Evolutionary conservation across 108 stramenopile species (phyloP), one percentile per base, ranked within the genome.

Genomic region (Skeletonema menzelii): DNA sequence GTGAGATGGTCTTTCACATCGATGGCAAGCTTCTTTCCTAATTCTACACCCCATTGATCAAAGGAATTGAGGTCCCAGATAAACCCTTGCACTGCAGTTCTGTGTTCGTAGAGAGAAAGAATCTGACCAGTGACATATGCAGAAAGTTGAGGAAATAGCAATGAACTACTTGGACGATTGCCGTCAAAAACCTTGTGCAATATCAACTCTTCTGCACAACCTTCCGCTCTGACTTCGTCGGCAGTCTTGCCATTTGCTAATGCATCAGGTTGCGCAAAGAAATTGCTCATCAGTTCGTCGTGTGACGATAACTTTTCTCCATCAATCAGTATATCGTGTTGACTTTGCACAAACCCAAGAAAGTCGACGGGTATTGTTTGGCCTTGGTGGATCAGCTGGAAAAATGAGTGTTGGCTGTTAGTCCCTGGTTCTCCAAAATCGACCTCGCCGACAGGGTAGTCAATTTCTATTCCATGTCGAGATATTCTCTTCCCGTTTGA

Each of bases 21-120:
- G 46, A 88, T 83, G 10, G 99, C 99, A n/a, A 99, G 85, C 73
- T 96, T 94, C 87, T 99, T 99, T 40, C 99, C 99, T 11, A 99
- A 94, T 80, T 99, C 97, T 10, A 99, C 99, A 24, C 99, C 99
- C 97, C 97, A 99, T 79, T 99, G 99, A 82, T 99, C 99, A 70
- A 98, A 99, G n/a, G 94, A 95, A 71, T 98, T 98, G 53, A 99
- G 83, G 75, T 96, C 97, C 99, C 99, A 99, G 30, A 99, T 90
- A 72, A 98, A 98, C 5, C 99, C 99, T 84, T 99, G 97, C n/a
- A 99, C 98, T 13, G 97, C 97, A 12, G 96, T 97, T 69, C 98
- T 82, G 83, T 99, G 98, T 77, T 99, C 99, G 79, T 99, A 99
- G 38, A 98, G 85, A 7, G 97, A 86, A 17, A 99, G 82, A 19